Conservation (phyloP, 176 grass and related monocot genomes). For the Oryza officinalis region DNA sequence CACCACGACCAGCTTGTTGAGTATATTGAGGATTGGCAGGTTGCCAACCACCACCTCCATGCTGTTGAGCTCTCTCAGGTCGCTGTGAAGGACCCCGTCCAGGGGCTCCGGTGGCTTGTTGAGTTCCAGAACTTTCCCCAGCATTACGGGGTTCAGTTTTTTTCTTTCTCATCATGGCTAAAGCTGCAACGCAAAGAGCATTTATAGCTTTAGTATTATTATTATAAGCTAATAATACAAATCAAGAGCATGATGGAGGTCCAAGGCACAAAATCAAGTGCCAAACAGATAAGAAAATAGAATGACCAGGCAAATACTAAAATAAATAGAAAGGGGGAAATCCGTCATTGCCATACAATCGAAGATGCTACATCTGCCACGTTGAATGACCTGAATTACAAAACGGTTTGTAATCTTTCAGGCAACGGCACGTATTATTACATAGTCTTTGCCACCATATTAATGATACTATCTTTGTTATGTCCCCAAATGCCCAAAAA, state of each 20-base stretch:
- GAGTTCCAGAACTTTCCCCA: slow-evolving; percentile 29
- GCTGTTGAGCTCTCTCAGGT: slow-evolving; percentile 36
- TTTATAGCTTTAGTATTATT: slow-evolving; percentile 1
- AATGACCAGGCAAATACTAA: slow-evolving; percentile 9
- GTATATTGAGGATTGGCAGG: slow-evolving; percentile 41
- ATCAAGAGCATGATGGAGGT: not conserved
- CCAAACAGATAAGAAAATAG: not conserved
- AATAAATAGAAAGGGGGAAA: not conserved
- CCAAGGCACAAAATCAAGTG: not conserved
- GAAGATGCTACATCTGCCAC: not conserved
- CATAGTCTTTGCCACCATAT: not conserved
- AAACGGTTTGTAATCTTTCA: not conserved
- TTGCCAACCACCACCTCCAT: slow-evolving; percentile 25
- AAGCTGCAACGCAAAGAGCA: slow-evolving; percentile 14
- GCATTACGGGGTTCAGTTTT: slow-evolving; percentile 38
- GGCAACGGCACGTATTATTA: not conserved
- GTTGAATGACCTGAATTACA: slow-evolving; percentile 15
- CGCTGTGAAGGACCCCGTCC: slow-evolving; percentile 36
- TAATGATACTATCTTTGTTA: not conserved
- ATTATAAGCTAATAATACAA: not conserved
- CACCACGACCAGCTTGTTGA: slow-evolving; percentile 45
- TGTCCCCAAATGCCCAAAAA: not conserved
- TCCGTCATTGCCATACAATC: not conserved
- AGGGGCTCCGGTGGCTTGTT: slow-evolving; percentile 18
- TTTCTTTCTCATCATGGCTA: slow-evolving; percentile 62